Evolutionary conservation across 179 eudicot genomes (phyloP).

Genomic region (Nepenthes alata): DNA sequence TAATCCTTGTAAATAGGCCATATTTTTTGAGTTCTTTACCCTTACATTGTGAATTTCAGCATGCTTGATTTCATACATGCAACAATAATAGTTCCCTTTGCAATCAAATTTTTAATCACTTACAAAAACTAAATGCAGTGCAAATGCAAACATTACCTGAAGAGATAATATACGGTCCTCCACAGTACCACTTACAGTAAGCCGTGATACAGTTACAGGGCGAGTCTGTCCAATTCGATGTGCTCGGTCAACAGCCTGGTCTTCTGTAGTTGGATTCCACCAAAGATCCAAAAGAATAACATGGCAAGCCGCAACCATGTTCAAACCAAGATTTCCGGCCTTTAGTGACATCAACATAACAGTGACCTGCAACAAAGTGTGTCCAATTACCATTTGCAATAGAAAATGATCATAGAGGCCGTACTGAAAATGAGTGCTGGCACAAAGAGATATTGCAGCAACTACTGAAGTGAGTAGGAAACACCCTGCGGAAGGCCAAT

Average conservation of each 20-base stretch:
- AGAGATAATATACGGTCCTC: constrained; percentile 94
- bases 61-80: too few species aligned
- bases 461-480: too few species aligned
- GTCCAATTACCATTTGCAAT: not conserved
- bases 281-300: constrained; percentile 96
- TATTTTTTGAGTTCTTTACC: too few species aligned
- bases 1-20: too few species aligned
- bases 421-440: too few species aligned
- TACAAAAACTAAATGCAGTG: not conserved
- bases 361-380: constrained; percentile 45
- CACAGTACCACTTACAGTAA: constrained; percentile 81
- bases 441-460: too few species aligned
- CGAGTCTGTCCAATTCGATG: constrained; percentile 99
- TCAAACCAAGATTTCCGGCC: constrained; percentile 96
- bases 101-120: not conserved
- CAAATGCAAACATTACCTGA: constrained; percentile 39
- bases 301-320: constrained; percentile 95
- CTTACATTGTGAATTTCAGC: too few species aligned
- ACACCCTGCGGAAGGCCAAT: too few species aligned
- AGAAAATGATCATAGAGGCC: not conserved
- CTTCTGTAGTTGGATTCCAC: constrained; percentile 99
- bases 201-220: constrained; percentile 78
- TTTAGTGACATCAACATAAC: constrained; percentile 96
- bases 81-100: not conserved
- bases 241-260: constrained; percentile 95